Base-by-base conservation (phyloP, 2,329 filamentous ascomycete genomes). In the Cytospora schulzeri region DNA sequence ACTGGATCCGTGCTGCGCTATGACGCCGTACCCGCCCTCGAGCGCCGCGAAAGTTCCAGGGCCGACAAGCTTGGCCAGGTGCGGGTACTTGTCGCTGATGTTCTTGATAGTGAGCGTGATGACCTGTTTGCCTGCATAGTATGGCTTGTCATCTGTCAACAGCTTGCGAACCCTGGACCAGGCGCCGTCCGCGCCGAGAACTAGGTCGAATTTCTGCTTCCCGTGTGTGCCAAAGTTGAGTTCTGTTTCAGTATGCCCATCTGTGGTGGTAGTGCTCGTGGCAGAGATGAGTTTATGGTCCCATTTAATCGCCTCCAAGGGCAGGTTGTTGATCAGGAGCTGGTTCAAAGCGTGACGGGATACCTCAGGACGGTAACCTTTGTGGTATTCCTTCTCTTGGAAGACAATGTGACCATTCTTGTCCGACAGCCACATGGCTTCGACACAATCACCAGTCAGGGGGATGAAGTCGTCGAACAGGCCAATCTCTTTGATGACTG, bases 391-490 rank as follows among this genome's bases (percentile, higher is more conserved):
- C 72, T 7, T 66, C 60, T 70, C 64, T 0, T 35, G 62, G 50
- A 70, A 66, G 12, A 69, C 54, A 22, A 73, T 65, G 2, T 63
- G 62, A 7, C 71, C 74, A 9, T 69, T 59, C 6, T 69, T 72
- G 6, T 77, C 71, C 1, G 76, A 69, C 11, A 80, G 58, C 54
- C 74, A 76, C 29, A 74, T 41, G 2, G 71, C 73, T 35, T 81
- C 77, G 60, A 72, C 72, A 62, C 80, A 79, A 2, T 76, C 76
- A 33, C 75, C 73, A 1, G 77, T 75, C 26, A 77, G 69, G 48
- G 73, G 68, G 4, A 71, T 60, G 68, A 83, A 84, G 19, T 76
- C 69, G 2, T 78, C 74, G 64, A 71, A 78, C 17, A 84, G 71
- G 0, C 77, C 80, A 8, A 76, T 76, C 66, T 77, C 76, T 9